Evolutionary conservation across 306 rosid genomes (phyloP), one percentile per base, ranked within the genome.

Genomic region (Dryas alaskensis): DNA sequence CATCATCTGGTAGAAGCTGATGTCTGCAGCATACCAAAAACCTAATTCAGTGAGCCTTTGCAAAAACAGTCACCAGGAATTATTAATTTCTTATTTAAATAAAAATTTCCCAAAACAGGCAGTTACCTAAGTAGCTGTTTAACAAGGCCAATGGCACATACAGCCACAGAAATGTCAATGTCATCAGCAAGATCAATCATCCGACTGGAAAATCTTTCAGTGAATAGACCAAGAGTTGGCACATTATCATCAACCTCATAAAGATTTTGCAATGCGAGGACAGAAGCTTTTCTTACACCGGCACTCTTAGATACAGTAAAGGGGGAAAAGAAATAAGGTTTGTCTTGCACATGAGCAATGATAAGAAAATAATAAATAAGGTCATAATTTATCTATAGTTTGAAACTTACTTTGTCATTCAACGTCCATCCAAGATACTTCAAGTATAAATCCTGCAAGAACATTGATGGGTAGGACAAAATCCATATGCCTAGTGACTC

Each of bases 141-240:
- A 52, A 94, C 97, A 86, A 94, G 98, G 67, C 95, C 96, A 77
- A 91, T 91, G 78, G 96, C 98, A 65, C 87, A 88, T 73, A 91
- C 96, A 77, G 97, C 96, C 73, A 91, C 98, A 80, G 97, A 82
- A 77, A 88, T 87, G 70, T 94, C 98, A 74, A 85, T 84, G 84
- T 94, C 97, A 80, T 89, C 97, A 58, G 98, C 98, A 85, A 94
- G 93, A 82, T 91, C 98, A 73, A 91, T 94, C 98, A 94, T 94
- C 69, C 96, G 86, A 69, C 86, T 84, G 42, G 98, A 91, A 88
- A 94, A 94, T 80, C 98, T 89, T 72, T 94, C 98, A 10, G 97
- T 88, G 84, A 94, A 94, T 65, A 94, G 84, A 78, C 97, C 84
- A 60, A 94, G 95, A 74, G 95, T 91, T 11, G 91, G 97, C 77